Evolutionary conservation across 179 eudicot genomes (phyloP).

Genomic region (Beta macrorhiza): DNA sequence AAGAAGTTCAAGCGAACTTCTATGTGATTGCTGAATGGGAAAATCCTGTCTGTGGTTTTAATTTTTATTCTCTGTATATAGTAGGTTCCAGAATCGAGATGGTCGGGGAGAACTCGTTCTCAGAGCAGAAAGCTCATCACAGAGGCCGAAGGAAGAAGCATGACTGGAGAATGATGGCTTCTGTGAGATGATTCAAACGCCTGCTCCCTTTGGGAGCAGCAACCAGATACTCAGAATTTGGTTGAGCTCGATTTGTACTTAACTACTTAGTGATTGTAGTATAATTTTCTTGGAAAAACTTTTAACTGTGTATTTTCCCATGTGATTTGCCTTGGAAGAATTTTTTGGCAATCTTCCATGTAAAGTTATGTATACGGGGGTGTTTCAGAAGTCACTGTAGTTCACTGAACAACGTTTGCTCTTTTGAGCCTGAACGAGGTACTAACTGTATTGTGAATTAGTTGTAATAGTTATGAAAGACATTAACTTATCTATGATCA

Average conservation of each 20-base stretch:
- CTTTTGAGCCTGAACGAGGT: no score
- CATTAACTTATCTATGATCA: no score
- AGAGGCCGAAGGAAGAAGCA: slow-evolving; percentile 91
- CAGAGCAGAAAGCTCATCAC: slow-evolving; percentile 72
- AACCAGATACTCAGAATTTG: neutral
- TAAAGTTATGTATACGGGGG: neutral
- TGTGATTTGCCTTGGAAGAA: slow-evolving; percentile 1
- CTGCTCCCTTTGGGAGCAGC: neutral
- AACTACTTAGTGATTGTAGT: neutral
- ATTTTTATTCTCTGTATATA: slow-evolving; percentile 6
- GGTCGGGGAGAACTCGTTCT: slow-evolving; percentile 70
- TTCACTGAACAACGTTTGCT: neutral
- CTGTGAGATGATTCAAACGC: slow-evolving; percentile 31
- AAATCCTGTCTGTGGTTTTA: neutral
- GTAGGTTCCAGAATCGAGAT: slow-evolving; percentile 50
- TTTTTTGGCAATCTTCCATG: slow-evolving; percentile 5
- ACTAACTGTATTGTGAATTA: no score
- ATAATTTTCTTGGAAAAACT: neutral
- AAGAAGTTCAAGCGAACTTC: neutral
- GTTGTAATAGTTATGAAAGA: no score
- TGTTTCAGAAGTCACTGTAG: neutral
- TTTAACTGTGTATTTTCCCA: neutral
- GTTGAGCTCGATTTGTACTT: slow-evolving; percentile 10
- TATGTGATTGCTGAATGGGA: neutral
- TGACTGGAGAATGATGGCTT: slow-evolving; percentile 65